phyloP scores from a whole-genome alignment of 371 early-diverging fungal genomes.

The Syncephalastrum sp. region DNA sequence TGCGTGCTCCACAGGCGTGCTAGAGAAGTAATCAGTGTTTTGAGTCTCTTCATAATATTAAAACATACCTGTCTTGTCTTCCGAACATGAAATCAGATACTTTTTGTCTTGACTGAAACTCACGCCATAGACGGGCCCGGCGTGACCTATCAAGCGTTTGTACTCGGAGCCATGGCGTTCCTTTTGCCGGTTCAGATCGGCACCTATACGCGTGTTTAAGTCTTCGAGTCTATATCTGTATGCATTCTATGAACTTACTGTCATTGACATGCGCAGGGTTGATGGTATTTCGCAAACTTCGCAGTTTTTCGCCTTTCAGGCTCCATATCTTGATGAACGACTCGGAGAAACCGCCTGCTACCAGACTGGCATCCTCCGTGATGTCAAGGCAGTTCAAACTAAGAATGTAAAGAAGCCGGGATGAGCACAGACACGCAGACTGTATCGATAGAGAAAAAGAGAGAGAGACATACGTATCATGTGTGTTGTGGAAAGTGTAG shows the following conservation, averaged over 20 bases:
- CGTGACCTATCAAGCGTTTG: constrained; percentile 90
- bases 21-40: constrained; percentile 17
- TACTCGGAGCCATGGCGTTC: constrained; percentile 53
- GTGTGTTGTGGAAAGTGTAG: constrained; percentile 98
- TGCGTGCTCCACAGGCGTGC: constrained; percentile 97
- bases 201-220: constrained; percentile 24
- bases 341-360: constrained; percentile 90
- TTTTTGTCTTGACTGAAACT: constrained; percentile 90
- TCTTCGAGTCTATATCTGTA: not conserved
- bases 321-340: constrained; percentile 90
- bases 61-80: constrained; percentile 88
- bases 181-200: constrained; percentile 52
- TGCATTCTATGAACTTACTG: constrained; percentile 26
- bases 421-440: too few species aligned
- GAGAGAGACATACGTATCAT: constrained; percentile 61
- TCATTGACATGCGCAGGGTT: constrained; percentile 56
- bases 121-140: constrained; percentile 94
- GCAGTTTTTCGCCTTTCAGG: constrained; percentile 68
- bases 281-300: constrained; percentile 55
- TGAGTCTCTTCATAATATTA: not conserved
- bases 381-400: constrained; percentile 76
- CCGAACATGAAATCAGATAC: constrained; percentile 92
- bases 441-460: too few species aligned
- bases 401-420: not conserved
- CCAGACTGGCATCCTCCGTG: constrained; percentile 73